Base-by-base conservation (phyloP, 371 early-diverging fungal species). In the Syncephalastrum contaminatum region DNA sequence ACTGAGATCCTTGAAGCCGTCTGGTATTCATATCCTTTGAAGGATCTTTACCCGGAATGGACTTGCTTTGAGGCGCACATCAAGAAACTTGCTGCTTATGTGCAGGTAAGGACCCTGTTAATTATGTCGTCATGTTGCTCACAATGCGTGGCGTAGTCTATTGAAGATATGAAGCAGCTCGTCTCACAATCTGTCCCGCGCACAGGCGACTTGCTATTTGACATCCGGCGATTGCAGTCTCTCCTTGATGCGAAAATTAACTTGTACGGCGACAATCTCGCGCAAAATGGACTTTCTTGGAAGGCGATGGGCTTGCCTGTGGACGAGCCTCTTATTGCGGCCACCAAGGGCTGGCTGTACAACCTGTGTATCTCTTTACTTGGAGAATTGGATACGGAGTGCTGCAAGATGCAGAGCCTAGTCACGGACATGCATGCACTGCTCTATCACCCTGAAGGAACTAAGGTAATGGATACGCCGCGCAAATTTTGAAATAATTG, bases 221-320 rank as follows among this genome's bases (percentile, higher is more conserved):
- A 77, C 24, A 72, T 72, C n/a, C 66, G 61, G 40, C 45, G 61
- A 16, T 43, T 74, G 21, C 75, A 77, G 42, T 48, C 41, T 15
- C 21, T 68, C 25, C 48, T 77, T 0, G 75, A 74, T 22, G 56
- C 30, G 4, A 72, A 72, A 47, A 54, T 56, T 10, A 24, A 54
- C 8, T 22, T 74, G 2, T 77, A 74, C 51, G 71, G 75, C 4
- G 73, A 77, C 41, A 60, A 63, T 10, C 36, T 77, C 4, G 50
- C 57, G n/a, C 78, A 77, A 18, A 70, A 74, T 50, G 78, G 78
- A 3, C 42, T 77, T 13, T 70, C 67, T 55, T 77, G 78, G 78
- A 74, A 72, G 54, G 67, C 75, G 1, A 70, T 77, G 70, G 78
- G 75, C 2, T 27, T 77, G 45, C 78, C 78, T 2, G 78, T 70